Evolutionary conservation across 2,329 filamentous ascomycete species (phyloP).

Genomic region (Fusarium nisikadoi): DNA sequence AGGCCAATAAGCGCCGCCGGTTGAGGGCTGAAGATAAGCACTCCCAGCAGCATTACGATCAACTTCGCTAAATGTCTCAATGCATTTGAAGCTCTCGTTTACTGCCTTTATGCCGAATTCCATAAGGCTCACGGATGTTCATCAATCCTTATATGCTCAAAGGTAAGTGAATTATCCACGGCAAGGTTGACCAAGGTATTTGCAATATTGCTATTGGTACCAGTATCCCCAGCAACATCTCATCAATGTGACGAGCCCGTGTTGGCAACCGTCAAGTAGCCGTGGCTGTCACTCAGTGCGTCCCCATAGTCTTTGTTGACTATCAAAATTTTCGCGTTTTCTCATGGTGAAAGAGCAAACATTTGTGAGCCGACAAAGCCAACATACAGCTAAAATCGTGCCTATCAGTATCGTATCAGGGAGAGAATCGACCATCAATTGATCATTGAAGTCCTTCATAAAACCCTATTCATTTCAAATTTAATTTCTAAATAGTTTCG

Average conservation of each 20-base stretch:
- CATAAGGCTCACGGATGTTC: background rate
- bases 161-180: background rate
- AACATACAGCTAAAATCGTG: background rate
- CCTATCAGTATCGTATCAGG: background rate
- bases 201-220: background rate
- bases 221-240: background rate
- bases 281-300: background rate
- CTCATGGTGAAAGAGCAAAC: background rate
- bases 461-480: background rate
- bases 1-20: background rate
- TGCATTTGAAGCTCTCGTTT: background rate
- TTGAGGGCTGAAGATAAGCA: background rate
- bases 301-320: background rate
- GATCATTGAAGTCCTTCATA: background rate
- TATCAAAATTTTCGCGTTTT: background rate
- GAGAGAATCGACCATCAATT: background rate
- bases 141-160: background rate
- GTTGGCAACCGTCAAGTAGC: background rate
- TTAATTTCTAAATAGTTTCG: accelerated
- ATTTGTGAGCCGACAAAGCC: background rate
- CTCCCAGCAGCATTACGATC: too few species aligned
- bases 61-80: background rate
- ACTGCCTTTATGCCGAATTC: background rate
- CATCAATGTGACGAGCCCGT: background rate
- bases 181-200: background rate